These are phyloP conservation scores for Tricholomella constricta DNA, from an alignment of 768 basidiomycete species.

Conservation along the genomic window DNA sequence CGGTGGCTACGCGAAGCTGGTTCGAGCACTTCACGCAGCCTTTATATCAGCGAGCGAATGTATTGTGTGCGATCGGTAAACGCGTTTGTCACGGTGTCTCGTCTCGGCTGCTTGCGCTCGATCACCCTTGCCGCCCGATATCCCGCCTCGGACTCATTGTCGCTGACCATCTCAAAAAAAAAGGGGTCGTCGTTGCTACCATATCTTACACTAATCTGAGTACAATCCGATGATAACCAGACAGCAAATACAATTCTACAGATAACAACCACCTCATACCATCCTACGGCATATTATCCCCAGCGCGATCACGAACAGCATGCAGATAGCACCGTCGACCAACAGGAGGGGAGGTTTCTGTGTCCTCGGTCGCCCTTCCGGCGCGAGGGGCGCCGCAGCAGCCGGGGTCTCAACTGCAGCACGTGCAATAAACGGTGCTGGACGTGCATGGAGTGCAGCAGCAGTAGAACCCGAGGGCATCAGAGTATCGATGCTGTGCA, in stretches of 20 bases:
- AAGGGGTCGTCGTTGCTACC: neutral
- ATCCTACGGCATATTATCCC: conserved; percentile 67
- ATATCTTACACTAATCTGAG: conserved; percentile 7
- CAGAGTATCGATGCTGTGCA: conserved; percentile 14
- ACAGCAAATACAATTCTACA: conserved; percentile 12
- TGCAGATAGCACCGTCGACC: conserved; percentile 73
- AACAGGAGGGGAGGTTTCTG: conserved; percentile 55
- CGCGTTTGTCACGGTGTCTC: conserved; percentile 16
- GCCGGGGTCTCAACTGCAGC: conserved; percentile 12
- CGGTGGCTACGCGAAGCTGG: neutral
- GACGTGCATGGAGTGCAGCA: conserved; percentile 7
- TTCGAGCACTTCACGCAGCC: neutral
- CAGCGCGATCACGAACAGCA: conserved; percentile 67
- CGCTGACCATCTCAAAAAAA: neutral
- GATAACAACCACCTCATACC: conserved; percentile 29
- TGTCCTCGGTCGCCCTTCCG: conserved; percentile 2
- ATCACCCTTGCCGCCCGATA: conserved; percentile 7
- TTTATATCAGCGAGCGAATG: conserved; percentile 1
- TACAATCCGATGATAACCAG: conserved; percentile 3
- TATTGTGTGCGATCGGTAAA: conserved; percentile 1
- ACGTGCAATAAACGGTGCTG: conserved; percentile 10
- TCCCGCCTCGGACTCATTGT: neutral
- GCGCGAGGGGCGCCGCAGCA: conserved; percentile 16
- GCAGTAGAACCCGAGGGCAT: conserved; percentile 4
- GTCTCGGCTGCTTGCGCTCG: conserved; percentile 18